These are phyloP conservation scores for Astragalus glycyphyllos DNA, from an alignment of 306 rosid species.

Conservation along the genomic window DNA sequence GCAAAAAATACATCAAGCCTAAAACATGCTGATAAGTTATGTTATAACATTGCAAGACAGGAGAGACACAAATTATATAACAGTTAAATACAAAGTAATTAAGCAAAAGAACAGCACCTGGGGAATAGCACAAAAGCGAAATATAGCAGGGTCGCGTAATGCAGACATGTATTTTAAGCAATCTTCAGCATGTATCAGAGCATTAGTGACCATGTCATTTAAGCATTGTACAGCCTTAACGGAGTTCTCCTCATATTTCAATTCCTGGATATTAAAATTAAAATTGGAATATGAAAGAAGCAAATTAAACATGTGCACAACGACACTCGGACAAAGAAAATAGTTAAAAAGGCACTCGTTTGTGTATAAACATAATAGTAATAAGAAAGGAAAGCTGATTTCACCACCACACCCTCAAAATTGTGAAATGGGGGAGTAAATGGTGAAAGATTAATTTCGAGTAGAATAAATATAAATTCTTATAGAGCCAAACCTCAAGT, in stretches of 20 bases:
- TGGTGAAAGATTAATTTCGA: constrained; percentile 9
- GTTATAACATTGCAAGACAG: constrained; percentile 27
- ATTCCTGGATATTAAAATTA: constrained; percentile 60
- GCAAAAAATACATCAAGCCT: constrained; percentile 17
- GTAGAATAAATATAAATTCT: constrained; percentile 32
- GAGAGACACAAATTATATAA: constrained; percentile 25
- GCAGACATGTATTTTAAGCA: constrained; percentile 80
- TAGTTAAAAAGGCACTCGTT: constrained; percentile 13
- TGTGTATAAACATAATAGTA: constrained; percentile 6
- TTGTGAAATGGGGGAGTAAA: constrained; percentile 19
- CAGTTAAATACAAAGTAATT: constrained; percentile 23
- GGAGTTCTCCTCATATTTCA: constrained; percentile 81
- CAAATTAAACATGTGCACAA: constrained; percentile 21
- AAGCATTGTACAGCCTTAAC: constrained; percentile 90
- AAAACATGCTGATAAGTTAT: constrained; percentile 36
- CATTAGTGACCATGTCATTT: constrained; percentile 95
- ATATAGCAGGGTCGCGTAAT: constrained; percentile 64
- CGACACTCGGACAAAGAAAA: not conserved
- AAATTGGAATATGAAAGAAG: constrained; percentile 33
- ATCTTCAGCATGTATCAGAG: constrained; percentile 78
- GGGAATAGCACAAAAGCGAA: constrained; percentile 96
- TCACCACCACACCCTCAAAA: constrained; percentile 33
- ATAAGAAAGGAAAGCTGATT: constrained; percentile 21
- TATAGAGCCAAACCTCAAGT: constrained; percentile 76
- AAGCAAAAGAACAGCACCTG: constrained; percentile 66